Evolutionary conservation across 805 yeast species (phyloP).

Genomic region (Priceomyces medius): DNA sequence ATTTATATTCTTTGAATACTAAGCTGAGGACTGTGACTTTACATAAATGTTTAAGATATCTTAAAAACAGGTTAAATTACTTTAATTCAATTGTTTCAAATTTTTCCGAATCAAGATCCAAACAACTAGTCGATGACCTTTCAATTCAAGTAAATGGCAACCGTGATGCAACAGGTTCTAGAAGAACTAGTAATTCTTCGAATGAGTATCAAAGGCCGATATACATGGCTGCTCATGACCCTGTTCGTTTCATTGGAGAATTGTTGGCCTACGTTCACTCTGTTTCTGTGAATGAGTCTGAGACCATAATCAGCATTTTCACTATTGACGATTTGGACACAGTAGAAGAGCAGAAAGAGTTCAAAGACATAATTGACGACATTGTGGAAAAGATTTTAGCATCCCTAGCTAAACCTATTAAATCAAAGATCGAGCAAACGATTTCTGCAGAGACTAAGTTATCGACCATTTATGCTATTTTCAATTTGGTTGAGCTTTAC

Average conservation of each 20-base stretch:
- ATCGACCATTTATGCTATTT: slow-evolving; percentile 54
- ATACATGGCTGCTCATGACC: slow-evolving; percentile 70
- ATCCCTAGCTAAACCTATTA: slow-evolving; percentile 58
- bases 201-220: slow-evolving; percentile 44
- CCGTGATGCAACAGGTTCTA: slow-evolving; percentile 6
- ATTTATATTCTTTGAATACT: slow-evolving; percentile 28
- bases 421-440: slow-evolving; percentile 64
- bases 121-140: slow-evolving; percentile 65
- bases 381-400: slow-evolving; percentile 52
- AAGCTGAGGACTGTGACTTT: slow-evolving; percentile 24
- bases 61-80: slow-evolving; percentile 42
- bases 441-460: slow-evolving; percentile 64
- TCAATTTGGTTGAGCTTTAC: slow-evolving; percentile 66
- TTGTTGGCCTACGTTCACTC: slow-evolving; percentile 86
- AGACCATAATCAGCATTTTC: slow-evolving; percentile 65
- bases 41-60: slow-evolving; percentile 30
- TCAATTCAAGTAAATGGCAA: slow-evolving; percentile 50
- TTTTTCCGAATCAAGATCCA: slow-evolving; percentile 69
- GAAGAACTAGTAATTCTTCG: slow-evolving; percentile 2
- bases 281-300: slow-evolving; percentile 82
- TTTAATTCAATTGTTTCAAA: slow-evolving; percentile 61
- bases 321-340: slow-evolving; percentile 16
- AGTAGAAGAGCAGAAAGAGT: slow-evolving; percentile 22
- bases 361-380: slow-evolving; percentile 27
- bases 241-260: slow-evolving; percentile 81